A percentile compares a stretch with the other conserved stretches of the same genome.
These are phyloP conservation scores for Colletotrichum sp. DNA, from an alignment of 2,329 filamentous ascomycete species.

Conservation along the genomic window DNA sequence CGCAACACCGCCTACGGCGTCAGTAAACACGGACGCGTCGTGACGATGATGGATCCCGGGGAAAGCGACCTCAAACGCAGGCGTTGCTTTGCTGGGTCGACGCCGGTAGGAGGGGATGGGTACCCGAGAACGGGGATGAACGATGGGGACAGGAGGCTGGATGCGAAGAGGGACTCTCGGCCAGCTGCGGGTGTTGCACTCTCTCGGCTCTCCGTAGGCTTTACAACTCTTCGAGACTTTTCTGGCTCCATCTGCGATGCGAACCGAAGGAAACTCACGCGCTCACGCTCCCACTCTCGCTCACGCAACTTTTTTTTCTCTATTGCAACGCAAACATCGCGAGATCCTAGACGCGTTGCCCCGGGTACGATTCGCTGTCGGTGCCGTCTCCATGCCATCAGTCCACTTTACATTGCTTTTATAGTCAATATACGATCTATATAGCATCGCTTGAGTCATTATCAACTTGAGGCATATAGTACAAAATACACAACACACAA, in stretches of 20 bases:
- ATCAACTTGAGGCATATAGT: neutral
- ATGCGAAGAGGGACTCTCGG: neutral
- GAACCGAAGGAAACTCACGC: neutral
- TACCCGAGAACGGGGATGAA: neutral
- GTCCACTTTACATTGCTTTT: neutral
- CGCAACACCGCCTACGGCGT: neutral
- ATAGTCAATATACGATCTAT: neutral
- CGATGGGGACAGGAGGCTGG: neutral
- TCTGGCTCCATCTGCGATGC: neutral
- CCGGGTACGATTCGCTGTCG: neutral
- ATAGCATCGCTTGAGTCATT: neutral
- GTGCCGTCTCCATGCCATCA: constrained; percentile 1
- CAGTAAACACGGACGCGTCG: neutral
- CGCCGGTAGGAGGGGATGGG: neutral
- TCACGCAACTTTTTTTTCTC: neutral
- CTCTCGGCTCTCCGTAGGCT: neutral
- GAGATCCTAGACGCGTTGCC: neutral
- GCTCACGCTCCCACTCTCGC: neutral
- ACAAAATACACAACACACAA: neutral
- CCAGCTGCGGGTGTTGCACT: neutral
- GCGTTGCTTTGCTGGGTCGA: neutral
- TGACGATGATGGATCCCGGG: neutral
- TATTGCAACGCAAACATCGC: neutral
- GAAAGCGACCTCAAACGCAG: neutral
- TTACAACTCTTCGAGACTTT: neutral